A percentile compares a stretch with the other conserved stretches of the same genome.
Evolutionary conservation across 306 rosid species (phyloP).

Genomic region (Cucumis cinereus): DNA sequence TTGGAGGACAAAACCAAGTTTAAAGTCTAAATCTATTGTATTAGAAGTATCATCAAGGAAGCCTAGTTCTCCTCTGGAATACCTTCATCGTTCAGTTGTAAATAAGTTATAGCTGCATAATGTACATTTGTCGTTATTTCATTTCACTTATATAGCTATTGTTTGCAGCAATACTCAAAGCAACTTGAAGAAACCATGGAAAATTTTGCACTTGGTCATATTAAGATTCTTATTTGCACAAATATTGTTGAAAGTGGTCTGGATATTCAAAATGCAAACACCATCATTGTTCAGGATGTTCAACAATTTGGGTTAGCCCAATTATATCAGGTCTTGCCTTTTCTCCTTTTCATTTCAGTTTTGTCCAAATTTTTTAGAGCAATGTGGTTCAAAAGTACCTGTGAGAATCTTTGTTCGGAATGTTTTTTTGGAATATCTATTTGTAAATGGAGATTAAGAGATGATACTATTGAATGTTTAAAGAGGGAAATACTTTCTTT

Average conservation of each 20-base stretch:
- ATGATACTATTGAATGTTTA: neutral
- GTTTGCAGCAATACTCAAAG: slow-evolving; percentile 70
- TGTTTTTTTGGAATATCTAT: neutral
- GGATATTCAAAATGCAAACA: slow-evolving; percentile 96
- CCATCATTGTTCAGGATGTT: slow-evolving; percentile 92
- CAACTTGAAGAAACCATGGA: slow-evolving; percentile 94
- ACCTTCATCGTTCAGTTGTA: neutral
- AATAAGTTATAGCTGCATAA: neutral
- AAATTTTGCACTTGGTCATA: slow-evolving; percentile 67
- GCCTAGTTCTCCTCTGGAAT: neutral
- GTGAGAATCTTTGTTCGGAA: neutral
- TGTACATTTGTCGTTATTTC: neutral
- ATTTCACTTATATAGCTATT: slow-evolving; percentile 10
- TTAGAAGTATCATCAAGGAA: neutral
- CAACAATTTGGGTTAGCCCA: slow-evolving; percentile 97
- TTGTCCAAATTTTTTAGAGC: neutral
- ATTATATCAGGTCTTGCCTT: slow-evolving; percentile 72
- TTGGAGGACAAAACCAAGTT: neutral
- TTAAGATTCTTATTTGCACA: slow-evolving; percentile 73
- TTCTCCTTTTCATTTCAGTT: slow-evolving; percentile 6
- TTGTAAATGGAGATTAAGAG: neutral
- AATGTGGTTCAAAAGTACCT: neutral
- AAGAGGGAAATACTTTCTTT: neutral
- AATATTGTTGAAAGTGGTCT: slow-evolving; percentile 97
- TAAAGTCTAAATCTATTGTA: neutral